A percentile compares a stretch with the other conserved stretches of the same genome.
These are phyloP conservation scores for Rhynchosporium graminicola DNA, from an alignment of 2,329 filamentous ascomycete species.

Conservation along the genomic window DNA sequence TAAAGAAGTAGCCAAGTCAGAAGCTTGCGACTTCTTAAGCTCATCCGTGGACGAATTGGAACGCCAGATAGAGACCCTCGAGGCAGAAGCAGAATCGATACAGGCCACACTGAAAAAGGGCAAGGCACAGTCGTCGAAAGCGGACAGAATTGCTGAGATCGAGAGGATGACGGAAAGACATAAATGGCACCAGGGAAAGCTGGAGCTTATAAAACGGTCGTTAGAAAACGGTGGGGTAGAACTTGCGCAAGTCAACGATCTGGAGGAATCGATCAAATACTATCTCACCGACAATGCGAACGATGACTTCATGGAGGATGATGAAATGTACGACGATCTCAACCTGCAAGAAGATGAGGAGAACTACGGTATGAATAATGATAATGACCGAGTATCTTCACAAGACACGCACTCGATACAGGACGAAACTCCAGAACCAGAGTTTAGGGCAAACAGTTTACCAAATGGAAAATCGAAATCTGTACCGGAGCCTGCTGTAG, in stretches of 20 bases:
- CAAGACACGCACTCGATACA: conserved; percentile 92
- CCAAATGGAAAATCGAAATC: conserved; percentile 51
- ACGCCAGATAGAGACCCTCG: conserved; percentile 87
- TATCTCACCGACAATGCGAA: conserved; percentile 91
- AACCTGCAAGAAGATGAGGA: conserved; percentile 92
- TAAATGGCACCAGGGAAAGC: conserved; percentile 93
- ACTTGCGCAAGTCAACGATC: conserved; percentile 78
- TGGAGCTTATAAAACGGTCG: conserved; percentile 86
- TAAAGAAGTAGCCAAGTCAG: conserved; percentile 93
- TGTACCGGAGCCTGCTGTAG: conserved; percentile 58
- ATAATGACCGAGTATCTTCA: conserved; percentile 88
- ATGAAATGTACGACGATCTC: conserved; percentile 92
- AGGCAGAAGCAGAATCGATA: conserved; percentile 85
- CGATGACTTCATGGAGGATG: conserved; percentile 89
- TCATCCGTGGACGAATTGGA: conserved; percentile 90
- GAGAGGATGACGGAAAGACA: conserved; percentile 84
- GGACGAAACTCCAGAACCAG: conserved; percentile 72
- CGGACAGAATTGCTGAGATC: conserved; percentile 85
- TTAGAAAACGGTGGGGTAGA: conserved; percentile 93
- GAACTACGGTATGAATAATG: conserved; percentile 74
- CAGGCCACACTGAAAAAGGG: conserved; percentile 92
- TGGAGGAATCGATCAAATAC: conserved; percentile 92
- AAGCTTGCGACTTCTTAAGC: conserved; percentile 82
- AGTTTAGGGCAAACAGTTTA: conserved; percentile 49
- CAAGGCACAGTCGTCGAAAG: conserved; percentile 81